These are phyloP conservation scores for Paracorniculantispora psalliotae DNA, from an alignment of 2,329 filamentous ascomycete species.

Conservation along the genomic window DNA sequence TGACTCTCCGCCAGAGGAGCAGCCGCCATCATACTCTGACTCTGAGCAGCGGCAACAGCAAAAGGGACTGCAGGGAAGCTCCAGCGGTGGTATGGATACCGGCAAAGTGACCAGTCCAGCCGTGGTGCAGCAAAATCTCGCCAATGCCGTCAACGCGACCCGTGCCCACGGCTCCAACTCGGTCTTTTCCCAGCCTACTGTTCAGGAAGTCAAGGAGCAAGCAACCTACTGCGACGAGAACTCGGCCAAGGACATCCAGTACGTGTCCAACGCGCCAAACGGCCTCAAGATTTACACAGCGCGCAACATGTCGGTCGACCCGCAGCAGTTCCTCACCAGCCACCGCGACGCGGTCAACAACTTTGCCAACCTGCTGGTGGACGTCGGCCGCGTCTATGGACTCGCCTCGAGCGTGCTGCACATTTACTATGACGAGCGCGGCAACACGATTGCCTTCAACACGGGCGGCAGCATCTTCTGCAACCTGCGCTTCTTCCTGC, in stretches of 20 bases:
- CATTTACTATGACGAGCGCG: constrained; percentile 77
- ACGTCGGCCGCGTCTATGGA: constrained; percentile 67
- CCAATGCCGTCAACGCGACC: constrained; percentile 73
- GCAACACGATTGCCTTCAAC: constrained; percentile 91
- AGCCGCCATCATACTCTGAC: constrained; percentile 28
- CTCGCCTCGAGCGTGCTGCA: constrained; percentile 66
- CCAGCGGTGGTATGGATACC: constrained; percentile 33
- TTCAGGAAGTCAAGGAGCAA: constrained; percentile 72
- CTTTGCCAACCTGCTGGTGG: constrained; percentile 65
- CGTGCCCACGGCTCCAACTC: constrained; percentile 68
- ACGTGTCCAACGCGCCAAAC: constrained; percentile 64
- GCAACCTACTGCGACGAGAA: constrained; percentile 80
- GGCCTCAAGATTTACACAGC: constrained; percentile 71
- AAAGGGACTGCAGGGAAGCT: constrained; percentile 15
- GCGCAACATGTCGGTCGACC: constrained; percentile 44
- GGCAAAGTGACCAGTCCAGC: constrained; percentile 56
- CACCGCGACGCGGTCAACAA: constrained; percentile 59
- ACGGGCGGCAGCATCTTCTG: constrained; percentile 82
- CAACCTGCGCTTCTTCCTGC: constrained; percentile 82
- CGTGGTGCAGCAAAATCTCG: constrained; percentile 63
- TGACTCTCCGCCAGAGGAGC: constrained; percentile 43
- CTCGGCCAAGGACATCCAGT: constrained; percentile 66
- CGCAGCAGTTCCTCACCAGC: constrained; percentile 50
- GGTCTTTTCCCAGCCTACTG: constrained; percentile 68
- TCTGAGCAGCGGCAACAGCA: constrained; percentile 1